Evolutionary conservation across 306 rosid genomes (phyloP).

Genomic region (Aeschynomene evenia): DNA sequence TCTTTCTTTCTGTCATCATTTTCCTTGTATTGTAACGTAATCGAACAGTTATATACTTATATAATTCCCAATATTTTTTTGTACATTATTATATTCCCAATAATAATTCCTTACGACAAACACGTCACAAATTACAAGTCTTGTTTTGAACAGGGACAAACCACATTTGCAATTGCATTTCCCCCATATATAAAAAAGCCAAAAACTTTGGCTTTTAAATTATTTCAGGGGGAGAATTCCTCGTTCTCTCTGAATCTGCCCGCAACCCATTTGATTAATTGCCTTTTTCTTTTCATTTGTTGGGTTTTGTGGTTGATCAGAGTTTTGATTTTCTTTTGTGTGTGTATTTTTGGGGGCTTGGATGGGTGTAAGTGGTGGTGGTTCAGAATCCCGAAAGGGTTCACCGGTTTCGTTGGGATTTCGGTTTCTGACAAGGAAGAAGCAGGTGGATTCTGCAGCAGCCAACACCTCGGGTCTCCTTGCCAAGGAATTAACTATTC

Average conservation of each 20-base stretch:
- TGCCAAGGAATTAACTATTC: conserved; percentile 79
- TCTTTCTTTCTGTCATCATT: not conserved
- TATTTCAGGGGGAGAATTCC: conserved; percentile 14
- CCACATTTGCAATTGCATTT: no score
- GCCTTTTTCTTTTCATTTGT: not conserved
- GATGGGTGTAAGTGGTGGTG: conserved; percentile 64
- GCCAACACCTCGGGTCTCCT: conserved; percentile 38
- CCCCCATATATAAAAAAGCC: no score
- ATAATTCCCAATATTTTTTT: not conserved
- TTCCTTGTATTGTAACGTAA: not conserved
- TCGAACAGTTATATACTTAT: not conserved
- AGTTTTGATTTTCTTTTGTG: not conserved
- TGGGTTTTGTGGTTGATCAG: not conserved
- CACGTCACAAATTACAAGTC: no score
- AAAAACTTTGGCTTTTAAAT: no score
- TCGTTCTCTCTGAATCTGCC: conserved; percentile 26
- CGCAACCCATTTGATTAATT: not conserved
- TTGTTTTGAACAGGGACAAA: no score
- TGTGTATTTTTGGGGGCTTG: not conserved
- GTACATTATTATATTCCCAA: no score
- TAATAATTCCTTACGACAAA: no score
- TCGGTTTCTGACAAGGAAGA: conserved; percentile 60
- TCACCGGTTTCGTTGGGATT: conserved; percentile 50
- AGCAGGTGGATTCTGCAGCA: conserved; percentile 70
- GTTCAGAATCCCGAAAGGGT: conserved; percentile 35